Conservation (phyloP, 768 basidiomycete species). For the Mycena sanguinolenta region DNA sequence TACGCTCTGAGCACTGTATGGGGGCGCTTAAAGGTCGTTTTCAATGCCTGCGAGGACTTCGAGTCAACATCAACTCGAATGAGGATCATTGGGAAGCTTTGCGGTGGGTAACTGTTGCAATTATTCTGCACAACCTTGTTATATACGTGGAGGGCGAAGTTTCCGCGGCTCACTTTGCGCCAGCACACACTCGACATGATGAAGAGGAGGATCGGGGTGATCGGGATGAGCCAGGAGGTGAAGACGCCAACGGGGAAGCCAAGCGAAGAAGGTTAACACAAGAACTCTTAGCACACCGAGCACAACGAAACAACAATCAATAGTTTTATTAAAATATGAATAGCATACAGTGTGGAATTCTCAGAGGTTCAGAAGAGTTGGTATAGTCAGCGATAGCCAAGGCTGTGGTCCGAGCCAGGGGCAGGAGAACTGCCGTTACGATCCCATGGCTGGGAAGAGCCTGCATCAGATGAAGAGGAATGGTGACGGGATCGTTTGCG, state of each 20-base stretch:
- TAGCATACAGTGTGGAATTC: not conserved
- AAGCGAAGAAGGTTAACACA: conserved; percentile 37
- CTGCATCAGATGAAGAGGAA: no score
- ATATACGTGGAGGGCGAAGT: conserved; percentile 48
- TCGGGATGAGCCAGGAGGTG: conserved; percentile 12
- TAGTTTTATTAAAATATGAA: conserved; percentile 9
- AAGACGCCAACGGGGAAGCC: conserved; percentile 29
- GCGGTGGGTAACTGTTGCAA: conserved; percentile 48
- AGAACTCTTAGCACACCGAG: conserved; percentile 38
- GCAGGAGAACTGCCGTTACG: not conserved
- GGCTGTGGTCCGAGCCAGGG: not conserved
- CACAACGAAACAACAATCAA: conserved; percentile 1
- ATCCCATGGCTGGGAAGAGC: no score
- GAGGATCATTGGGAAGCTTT: conserved; percentile 42
- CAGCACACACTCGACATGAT: conserved; percentile 23
- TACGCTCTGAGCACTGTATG: conserved; percentile 55
- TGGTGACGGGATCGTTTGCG: not conserved
- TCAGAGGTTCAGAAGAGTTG: not conserved
- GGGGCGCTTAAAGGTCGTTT: conserved; percentile 52
- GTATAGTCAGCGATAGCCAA: not conserved
- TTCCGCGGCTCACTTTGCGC: conserved; percentile 37
- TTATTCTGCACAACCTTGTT: conserved; percentile 52
- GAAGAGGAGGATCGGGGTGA: conserved; percentile 35
- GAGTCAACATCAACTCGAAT: conserved; percentile 46
- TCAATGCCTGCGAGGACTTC: conserved; percentile 48